Conservation (phyloP, 257 asterid species). For the Gardenia jasminoides region DNA sequence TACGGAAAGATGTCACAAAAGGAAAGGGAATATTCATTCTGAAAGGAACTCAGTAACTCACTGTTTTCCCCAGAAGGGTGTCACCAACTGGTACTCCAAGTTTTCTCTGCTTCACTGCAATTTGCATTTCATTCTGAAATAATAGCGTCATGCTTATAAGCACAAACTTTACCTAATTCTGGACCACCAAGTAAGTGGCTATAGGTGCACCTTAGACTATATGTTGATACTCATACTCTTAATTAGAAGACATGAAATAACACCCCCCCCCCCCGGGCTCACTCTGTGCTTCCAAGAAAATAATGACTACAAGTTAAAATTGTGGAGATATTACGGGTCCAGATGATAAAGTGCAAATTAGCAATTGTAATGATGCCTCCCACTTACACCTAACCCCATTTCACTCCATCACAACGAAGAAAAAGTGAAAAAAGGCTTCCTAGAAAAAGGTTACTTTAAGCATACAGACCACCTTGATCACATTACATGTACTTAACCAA, state of each 20-base stretch:
- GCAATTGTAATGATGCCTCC: not conserved
- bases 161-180: not conserved
- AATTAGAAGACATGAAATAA: no score
- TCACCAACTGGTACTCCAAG: conserved; percentile 89
- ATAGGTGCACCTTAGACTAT: no score
- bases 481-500: not conserved
- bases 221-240: no score
- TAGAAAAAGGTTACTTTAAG: not conserved
- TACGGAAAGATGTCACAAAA: not conserved
- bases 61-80: conserved; percentile 84
- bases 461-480: not conserved
- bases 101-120: conserved; percentile 57
- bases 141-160: conserved; percentile 4
- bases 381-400: not conserved
- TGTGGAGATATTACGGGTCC: not conserved
- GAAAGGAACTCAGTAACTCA: conserved; percentile 30
- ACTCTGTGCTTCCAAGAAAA: no score
- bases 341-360: not conserved
- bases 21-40: not conserved
- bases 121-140: conserved; percentile 65
- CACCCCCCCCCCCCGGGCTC: no score
- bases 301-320: not conserved
- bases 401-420: not conserved
- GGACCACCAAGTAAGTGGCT: not conserved
- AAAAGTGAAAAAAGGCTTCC: not conserved